Evolutionary conservation across 2,329 filamentous ascomycete species (phyloP), one percentile per base, ranked within the genome.

Genomic region (Dactylellina cionopaga): DNA sequence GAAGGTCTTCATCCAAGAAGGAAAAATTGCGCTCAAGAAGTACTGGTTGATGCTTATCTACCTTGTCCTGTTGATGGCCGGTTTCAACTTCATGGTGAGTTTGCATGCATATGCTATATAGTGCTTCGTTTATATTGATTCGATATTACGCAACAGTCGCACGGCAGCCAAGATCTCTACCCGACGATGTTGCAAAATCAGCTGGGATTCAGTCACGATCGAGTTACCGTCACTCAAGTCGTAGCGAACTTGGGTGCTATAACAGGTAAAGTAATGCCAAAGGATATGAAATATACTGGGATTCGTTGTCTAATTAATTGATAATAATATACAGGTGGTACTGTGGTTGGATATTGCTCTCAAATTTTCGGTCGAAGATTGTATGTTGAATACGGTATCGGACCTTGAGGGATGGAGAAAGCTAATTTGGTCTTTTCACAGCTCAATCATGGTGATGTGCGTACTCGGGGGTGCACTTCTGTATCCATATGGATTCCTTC

Each of bases 21-120:
- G 90, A 72, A 91, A 90, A 77, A 86, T 93, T 0, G 92, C 92
- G 0, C 78, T 96, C 27, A 89, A 87, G 80, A 86, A 87, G 9
- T 91, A 96, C 80, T 96, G 92, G 92, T 75, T 92, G 11, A 80
- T 96, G 1, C 83, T 96, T 63, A 82, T 88, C 33, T 96, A 96
- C 81, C 83, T 96, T 65, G 91, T 96, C 5, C 83, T 96, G 17
- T 83, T 96, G 37, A 96, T 96, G 91, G 89, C 91, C 1, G 92
- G 92, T 2, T 95, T 96, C 83, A 96, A 96, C 81, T 96, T 95
- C 79, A 92, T 95, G 90, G 82, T 83, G 76, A 13, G 31, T 47
- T 25, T 37, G 7, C 35, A 37, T 71, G 76, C 51, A 78, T 52
- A 2, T 24, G 54, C 5, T 51, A 5, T 56, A 41, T 64, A 81